Evolutionary conservation across 2,329 filamentous ascomycete species (phyloP).

Genomic region (Mariannaea sp.): DNA sequence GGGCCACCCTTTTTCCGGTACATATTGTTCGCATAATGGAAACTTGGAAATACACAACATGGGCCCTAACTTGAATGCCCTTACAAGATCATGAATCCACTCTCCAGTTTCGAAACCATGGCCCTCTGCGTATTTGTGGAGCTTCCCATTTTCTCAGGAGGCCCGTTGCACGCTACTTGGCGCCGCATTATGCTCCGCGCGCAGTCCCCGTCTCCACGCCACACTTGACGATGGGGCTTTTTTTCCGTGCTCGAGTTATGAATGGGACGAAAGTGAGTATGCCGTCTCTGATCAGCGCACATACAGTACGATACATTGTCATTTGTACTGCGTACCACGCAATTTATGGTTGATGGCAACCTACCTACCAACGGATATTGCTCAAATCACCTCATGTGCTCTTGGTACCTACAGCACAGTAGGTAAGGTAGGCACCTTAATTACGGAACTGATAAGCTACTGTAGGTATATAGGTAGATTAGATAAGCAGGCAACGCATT

Average conservation of each 20-base stretch:
- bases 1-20: neutral
- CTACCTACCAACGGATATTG: too few species aligned
- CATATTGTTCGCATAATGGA: neutral
- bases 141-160: slow-evolving; percentile 11
- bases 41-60: neutral
- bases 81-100: slow-evolving; percentile 27
- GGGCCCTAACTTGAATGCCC: neutral
- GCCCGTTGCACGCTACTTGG: slow-evolving; percentile 34
- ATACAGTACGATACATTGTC: neutral
- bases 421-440: too few species aligned
- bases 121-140: slow-evolving; percentile 24
- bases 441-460: too few species aligned
- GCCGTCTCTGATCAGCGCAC: neutral
- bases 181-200: slow-evolving; percentile 25
- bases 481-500: too few species aligned
- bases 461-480: too few species aligned
- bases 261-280: neutral
- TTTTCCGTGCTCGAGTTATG: neutral
- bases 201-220: slow-evolving; percentile 27
- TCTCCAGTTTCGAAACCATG: slow-evolving; percentile 28
- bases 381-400: too few species aligned
- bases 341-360: too few species aligned
- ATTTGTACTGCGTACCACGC: neutral
- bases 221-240: slow-evolving; percentile 16
- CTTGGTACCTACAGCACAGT: too few species aligned